Evolutionary conservation across 257 asterid genomes (phyloP).

Genomic region (Przewalskia tangutica): DNA sequence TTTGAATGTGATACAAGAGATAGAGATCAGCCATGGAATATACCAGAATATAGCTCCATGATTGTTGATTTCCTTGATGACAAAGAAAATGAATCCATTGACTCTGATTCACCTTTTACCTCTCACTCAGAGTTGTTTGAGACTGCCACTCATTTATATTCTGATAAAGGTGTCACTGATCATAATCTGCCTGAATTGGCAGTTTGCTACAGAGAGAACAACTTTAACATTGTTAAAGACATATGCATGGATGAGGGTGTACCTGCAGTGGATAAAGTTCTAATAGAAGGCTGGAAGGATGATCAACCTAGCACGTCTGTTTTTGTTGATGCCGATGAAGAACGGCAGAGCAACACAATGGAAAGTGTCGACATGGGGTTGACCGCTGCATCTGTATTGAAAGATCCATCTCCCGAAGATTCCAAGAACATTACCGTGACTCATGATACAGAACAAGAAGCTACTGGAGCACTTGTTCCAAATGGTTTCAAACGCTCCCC

Average conservation of each 20-base stretch:
- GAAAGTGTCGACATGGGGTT: slow-evolving; percentile 17
- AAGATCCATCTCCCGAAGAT: slow-evolving; percentile 11
- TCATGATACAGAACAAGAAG: slow-evolving; percentile 15
- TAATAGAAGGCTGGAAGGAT: slow-evolving; percentile 20
- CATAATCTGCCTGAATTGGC: slow-evolving; percentile 44
- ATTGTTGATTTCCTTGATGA: slow-evolving; percentile 6
- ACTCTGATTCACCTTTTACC: slow-evolving; percentile 14
- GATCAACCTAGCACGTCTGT: slow-evolving; percentile 14
- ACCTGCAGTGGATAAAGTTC: slow-evolving; percentile 29
- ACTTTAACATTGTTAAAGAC: slow-evolving; percentile 45
- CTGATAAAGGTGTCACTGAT: slow-evolving; percentile 43
- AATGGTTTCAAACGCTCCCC: slow-evolving; percentile 8
- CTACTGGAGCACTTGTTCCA: slow-evolving; percentile 8
- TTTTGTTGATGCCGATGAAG: slow-evolving; percentile 20
- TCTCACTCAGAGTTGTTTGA: slow-evolving; percentile 19
- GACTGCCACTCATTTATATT: slow-evolving; percentile 13
- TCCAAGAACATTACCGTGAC: slow-evolving; percentile 4
- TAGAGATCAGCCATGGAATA: slow-evolving; percentile 18
- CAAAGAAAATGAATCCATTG: slow-evolving; percentile 18
- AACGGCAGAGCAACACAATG: slow-evolving; percentile 5
- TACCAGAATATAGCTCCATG: slow-evolving; percentile 19
- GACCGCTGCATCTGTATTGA: slow-evolving; percentile 13
- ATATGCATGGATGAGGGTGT: slow-evolving; percentile 70
- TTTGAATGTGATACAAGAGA: slow-evolving; percentile 21
- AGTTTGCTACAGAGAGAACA: slow-evolving; percentile 46